phyloP scores from a whole-genome alignment of 306 rosid genomes.

The Rubus parviflorus region DNA sequence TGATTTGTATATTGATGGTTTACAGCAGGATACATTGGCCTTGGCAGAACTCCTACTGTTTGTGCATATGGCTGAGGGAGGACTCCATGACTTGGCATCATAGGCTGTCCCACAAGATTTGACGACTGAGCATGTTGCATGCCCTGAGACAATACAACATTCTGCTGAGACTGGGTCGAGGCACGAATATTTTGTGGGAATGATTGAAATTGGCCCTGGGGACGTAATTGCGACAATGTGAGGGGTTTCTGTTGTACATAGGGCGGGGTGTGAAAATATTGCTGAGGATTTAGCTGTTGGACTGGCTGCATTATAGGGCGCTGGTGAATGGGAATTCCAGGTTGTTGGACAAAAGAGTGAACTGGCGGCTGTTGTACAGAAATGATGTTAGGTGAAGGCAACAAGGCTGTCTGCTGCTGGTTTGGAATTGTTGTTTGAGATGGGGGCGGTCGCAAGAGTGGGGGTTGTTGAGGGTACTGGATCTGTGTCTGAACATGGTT shows the following conservation, averaged over 20 bases:
- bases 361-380: conserved; percentile 53
- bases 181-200: conserved; percentile 48
- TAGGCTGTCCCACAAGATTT: conserved; percentile 59
- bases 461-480: conserved; percentile 65
- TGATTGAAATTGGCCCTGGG: conserved; percentile 56
- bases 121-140: conserved; percentile 51
- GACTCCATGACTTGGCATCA: conserved; percentile 51
- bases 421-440: conserved; percentile 56
- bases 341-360: conserved; percentile 54
- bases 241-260: conserved; percentile 51
- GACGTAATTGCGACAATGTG: conserved; percentile 51
- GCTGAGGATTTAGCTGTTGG: conserved; percentile 50
- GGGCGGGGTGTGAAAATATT: conserved; percentile 47
- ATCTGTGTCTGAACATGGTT: conserved; percentile 53
- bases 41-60: conserved; percentile 44
- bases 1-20: conserved; percentile 48
- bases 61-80: conserved; percentile 56
- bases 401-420: conserved; percentile 58
- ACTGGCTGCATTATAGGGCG: conserved; percentile 56
- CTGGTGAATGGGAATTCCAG: conserved; percentile 53
- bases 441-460: conserved; percentile 55
- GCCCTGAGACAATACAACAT: conserved; percentile 44
- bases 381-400: conserved; percentile 53
- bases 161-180: conserved; percentile 50
- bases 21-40: conserved; percentile 52